phyloP scores from a whole-genome alignment of 2,329 filamentous ascomycete species.

The Graphilbum ipis-grandicollis region DNA sequence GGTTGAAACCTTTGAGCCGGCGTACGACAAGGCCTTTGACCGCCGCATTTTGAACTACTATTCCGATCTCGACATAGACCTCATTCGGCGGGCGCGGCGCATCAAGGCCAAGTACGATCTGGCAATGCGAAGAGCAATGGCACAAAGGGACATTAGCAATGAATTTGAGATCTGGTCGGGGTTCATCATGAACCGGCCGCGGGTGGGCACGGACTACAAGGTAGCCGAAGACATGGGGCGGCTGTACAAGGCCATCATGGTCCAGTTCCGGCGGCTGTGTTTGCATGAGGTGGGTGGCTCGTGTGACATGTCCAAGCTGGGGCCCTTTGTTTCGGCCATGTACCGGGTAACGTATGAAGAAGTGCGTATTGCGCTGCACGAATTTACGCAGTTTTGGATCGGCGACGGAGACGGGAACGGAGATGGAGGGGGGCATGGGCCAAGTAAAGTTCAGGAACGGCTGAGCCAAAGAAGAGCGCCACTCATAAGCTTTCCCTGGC shows the following conservation, averaged over 20 bases:
- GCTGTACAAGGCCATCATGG: conserved; percentile 47
- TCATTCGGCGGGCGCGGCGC: conserved; percentile 40
- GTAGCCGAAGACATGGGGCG: conserved; percentile 66
- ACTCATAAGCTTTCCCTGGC: conserved; percentile 86
- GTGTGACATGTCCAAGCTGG: conserved; percentile 38
- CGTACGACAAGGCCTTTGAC: conserved; percentile 62
- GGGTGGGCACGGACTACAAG: conserved; percentile 64
- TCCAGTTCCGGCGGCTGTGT: conserved; percentile 51
- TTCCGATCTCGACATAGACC: conserved; percentile 26
- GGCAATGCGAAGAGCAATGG: conserved; percentile 62
- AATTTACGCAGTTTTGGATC: conserved; percentile 15
- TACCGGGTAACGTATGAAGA: conserved; percentile 68
- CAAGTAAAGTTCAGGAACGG: conserved; percentile 13
- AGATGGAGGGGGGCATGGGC: too few species aligned
- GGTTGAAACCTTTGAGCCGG: conserved; percentile 50
- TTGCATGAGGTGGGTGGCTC: conserved; percentile 42
- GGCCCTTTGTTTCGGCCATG: conserved; percentile 68
- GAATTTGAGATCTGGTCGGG: conserved; percentile 89
- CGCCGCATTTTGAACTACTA: conserved; percentile 51
- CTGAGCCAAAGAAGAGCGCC: conserved; percentile 43
- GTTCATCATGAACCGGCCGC: conserved; percentile 62
- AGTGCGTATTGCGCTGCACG: conserved; percentile 38
- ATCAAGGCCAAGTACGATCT: conserved; percentile 69
- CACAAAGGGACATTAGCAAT: conserved; percentile 63
- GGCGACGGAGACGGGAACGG: conserved; percentile 4